Evolutionary conservation across 2,329 filamentous ascomycete genomes (phyloP).

Genomic region (Hypoxylon sp.): DNA sequence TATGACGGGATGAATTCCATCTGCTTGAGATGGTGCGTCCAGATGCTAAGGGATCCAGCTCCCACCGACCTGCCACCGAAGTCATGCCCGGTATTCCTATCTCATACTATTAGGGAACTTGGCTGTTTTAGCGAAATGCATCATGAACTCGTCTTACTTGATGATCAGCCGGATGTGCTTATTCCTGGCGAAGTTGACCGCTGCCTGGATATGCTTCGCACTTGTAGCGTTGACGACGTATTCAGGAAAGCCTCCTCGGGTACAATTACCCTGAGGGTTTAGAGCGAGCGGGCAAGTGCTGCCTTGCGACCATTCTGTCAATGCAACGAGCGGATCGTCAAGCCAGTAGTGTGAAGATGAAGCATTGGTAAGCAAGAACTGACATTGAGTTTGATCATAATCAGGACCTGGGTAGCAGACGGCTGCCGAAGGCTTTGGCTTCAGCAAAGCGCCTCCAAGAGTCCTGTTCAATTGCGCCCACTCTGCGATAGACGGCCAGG

Average conservation of each 20-base stretch:
- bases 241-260: slow-evolving; percentile 53
- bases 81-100: slow-evolving; percentile 63
- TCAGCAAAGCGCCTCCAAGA: slow-evolving; percentile 50
- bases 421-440: slow-evolving; percentile 50
- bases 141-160: slow-evolving; percentile 47
- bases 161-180: slow-evolving; percentile 55
- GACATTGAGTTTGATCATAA: slow-evolving; percentile 47
- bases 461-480: slow-evolving; percentile 50
- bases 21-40: slow-evolving; percentile 63
- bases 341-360: slow-evolving; percentile 51
- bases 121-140: slow-evolving; percentile 37
- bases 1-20: slow-evolving; percentile 56
- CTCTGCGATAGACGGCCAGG: slow-evolving; percentile 47
- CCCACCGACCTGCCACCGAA: slow-evolving; percentile 62
- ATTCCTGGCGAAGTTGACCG: slow-evolving; percentile 54
- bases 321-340: slow-evolving; percentile 52
- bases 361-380: slow-evolving; percentile 44
- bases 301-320: slow-evolving; percentile 53
- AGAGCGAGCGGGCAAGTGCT: slow-evolving; percentile 50
- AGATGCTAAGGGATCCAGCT: slow-evolving; percentile 61
- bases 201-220: slow-evolving; percentile 54
- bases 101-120: slow-evolving; percentile 53
- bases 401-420: slow-evolving; percentile 51
- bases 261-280: slow-evolving; percentile 51
- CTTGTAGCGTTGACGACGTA: slow-evolving; percentile 56